Evolutionary conservation across 2,329 filamentous ascomycete species (phyloP), one percentile per base, ranked within the genome.

Genomic region (Elsinoe perseae): DNA sequence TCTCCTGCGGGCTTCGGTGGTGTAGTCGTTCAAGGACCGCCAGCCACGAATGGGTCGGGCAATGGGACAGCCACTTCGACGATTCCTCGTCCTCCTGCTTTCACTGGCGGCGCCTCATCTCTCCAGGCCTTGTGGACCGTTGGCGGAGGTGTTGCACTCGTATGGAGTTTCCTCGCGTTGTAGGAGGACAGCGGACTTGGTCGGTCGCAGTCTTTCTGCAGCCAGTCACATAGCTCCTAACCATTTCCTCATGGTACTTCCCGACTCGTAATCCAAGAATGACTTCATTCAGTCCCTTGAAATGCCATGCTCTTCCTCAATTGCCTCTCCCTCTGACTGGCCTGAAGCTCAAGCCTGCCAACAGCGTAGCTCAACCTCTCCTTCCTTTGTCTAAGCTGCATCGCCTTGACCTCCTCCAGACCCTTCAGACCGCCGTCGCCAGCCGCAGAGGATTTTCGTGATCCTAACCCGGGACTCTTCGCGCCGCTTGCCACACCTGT

Each of bases 331-430:
- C 80, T 73, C 72, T 95, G 90, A 63, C 83, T 78, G n/a, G 89
- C 86, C 73, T 95, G 89, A 64, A 95, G 68, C 75, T 93, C 88
- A 61, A 96, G 71, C 59, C 90, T 80, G 68, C 93, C 89, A 16
- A 95, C 88, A 25, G 88, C 86, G 74, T 95, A 95, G 68, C 87
- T 84, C 63, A 95, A 73, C 50, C 89, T 82, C 70, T 95, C 89
- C 71, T 89, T 92, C 72, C 89, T 86, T 75, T 90, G 87, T 57
- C 82, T 77, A 57, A 93, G 71, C 61, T 87, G 84, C 64, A 82
- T 83, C 59, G 89, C 75, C 64, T 80, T 81, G 62, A 76, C 60
- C 57, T 79, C 75, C 57, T 81, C 77, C 65, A 80, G 73, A 53
- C 70, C 70, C 32, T 69, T 73, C 57, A 69, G 64, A 56, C 61